Base-by-base conservation (phyloP, 139 green algal species). In the Chlamydomonas asymmetrica region DNA sequence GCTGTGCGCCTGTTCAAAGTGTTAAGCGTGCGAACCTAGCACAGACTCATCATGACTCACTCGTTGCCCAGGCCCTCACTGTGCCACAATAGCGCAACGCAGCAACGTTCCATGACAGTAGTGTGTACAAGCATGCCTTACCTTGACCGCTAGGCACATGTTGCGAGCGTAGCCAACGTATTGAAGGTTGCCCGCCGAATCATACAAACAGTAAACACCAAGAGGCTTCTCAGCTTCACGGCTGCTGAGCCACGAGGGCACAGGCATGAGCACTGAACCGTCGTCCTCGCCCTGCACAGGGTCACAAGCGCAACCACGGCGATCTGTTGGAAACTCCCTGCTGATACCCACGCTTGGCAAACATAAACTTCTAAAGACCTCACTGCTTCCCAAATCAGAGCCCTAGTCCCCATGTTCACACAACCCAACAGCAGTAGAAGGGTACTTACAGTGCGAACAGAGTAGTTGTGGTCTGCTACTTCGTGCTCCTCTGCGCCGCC, bases 241-340 rank as follows among this genome's bases (percentile, higher is more conserved):
- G 0, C 41, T 56, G 29, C 69, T 50, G 18, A 97, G 70, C 41
- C 89, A 98, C 4, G 80, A 8, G 0, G 57, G 32, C n/a, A 95
- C 78, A 3, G 67, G 63, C 57, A 98, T 22, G 48, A 93, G 32
- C 6, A 60, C 38, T 25, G 40, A 71, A 23, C 94, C 94, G 63
- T 98, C 94, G 68, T 98, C 90, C 73, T 96, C 90, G 18, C 73
- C 90, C 83, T 93, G 81, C n/a, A n/a, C n/a, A n/a, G n/a, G n/a
- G n/a, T n/a, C n/a, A n/a, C n/a, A n/a, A n/a, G n/a, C n/a, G n/a
- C n/a, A 27, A n/a, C 10, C 29, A 49, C 32, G 13, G 10, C 32
- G 6, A 67, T 16, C 6, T 6, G 61, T 49, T 7, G 32, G 43
- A 45, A 67, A 27, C 10, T 45, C n/a, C 32, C 25, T 67, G 32